Evolutionary conservation across 495 filamentous ascomycete species (phyloP), one percentile per base, ranked within the genome.

Genomic region (Cudoniella acicularis): DNA sequence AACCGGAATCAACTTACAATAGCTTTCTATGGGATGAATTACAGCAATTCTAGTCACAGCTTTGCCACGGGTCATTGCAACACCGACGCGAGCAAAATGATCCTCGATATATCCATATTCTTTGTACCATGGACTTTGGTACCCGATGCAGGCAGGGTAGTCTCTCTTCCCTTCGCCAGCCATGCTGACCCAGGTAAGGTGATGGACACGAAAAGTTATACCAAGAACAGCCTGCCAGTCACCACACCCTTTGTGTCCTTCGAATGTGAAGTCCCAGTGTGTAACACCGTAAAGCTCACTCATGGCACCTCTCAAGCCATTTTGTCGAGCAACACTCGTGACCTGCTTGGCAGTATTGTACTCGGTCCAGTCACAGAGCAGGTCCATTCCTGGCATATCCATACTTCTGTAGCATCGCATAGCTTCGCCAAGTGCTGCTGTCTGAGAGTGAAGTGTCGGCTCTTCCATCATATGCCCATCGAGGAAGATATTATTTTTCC

Each of bases 381-480:
- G 47, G 52, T 69, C 66, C 24, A 69, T 62, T 16, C 66, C 66
- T 4, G 66, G 67, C 24, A 67, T 40, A 16, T 65, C 54, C 50
- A 57, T 52, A 22, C 41, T 58, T 10, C 67, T 47, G 54, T 69
- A 67, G 30, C 62, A 63, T 27, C 67, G 59, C 67, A 69, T 67
- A 4, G 65, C 67, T 57, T 69, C 66, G 8, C 66, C 66, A 13
- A 62, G 43, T 2, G 61, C 47, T 1, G 51, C 52, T 8, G 64
- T 69, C 49, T 69, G 66, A 16, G 64, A 62, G 11, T 49, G 30
- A 9, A 69, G 53, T 10, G 45, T 54, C 1, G 64, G 61, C 48
- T 69, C 66, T 50, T 69, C 59, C 66, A 69, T 69, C 61, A 69
- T 62, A 49, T 69, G 66, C n/a, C 66, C 66, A 36, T 53, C 60